These are phyloP conservation scores for Pythium coloratum DNA, from an alignment of 352 stramenopile genomes.

Conservation along the genomic window DNA sequence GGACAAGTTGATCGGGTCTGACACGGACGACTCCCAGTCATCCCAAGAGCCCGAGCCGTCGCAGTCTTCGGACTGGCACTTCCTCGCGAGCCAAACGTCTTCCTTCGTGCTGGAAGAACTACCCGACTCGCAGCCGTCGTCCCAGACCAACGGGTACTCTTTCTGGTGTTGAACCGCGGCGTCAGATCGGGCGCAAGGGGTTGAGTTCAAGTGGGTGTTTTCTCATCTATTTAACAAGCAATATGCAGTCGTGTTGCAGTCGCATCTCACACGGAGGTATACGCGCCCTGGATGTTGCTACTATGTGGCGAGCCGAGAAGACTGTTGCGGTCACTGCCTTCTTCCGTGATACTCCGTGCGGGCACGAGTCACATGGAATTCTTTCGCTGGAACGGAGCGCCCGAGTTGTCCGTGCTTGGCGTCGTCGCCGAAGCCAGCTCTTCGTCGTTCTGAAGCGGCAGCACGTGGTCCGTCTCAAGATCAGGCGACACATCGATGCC, in stretches of 20 bases:
- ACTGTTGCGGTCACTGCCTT: slow-evolving; percentile 24
- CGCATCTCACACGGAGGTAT: neutral
- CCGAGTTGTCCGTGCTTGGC: slow-evolving; percentile 6
- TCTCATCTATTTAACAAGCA: slow-evolving; percentile 5
- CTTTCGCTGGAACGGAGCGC: slow-evolving; percentile 25
- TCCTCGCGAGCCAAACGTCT: slow-evolving; percentile 40
- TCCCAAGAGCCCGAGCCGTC: slow-evolving; percentile 13
- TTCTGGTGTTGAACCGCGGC: slow-evolving; percentile 14
- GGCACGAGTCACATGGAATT: slow-evolving; percentile 24
- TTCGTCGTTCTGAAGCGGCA: neutral
- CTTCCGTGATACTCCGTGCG: slow-evolving; percentile 25
- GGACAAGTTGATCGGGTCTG: neutral
- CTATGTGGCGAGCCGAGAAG: slow-evolving; percentile 19
- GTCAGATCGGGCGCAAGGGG: too few species aligned
- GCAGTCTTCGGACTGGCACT: slow-evolving; percentile 29
- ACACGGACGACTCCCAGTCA: neutral
- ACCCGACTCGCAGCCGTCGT: slow-evolving; percentile 51
- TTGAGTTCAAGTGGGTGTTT: neutral
- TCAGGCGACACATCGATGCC: slow-evolving; percentile 40
- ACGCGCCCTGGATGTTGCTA: slow-evolving; percentile 5
- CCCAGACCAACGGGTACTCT: slow-evolving; percentile 45
- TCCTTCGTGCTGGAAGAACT: slow-evolving; percentile 43
- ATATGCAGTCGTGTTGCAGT: neutral
- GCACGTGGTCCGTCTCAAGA: slow-evolving; percentile 9
- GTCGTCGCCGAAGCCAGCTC: slow-evolving; percentile 14